Base-by-base conservation (phyloP, 2,329 filamentous ascomycete species). In the Calonectria pteridis region DNA sequence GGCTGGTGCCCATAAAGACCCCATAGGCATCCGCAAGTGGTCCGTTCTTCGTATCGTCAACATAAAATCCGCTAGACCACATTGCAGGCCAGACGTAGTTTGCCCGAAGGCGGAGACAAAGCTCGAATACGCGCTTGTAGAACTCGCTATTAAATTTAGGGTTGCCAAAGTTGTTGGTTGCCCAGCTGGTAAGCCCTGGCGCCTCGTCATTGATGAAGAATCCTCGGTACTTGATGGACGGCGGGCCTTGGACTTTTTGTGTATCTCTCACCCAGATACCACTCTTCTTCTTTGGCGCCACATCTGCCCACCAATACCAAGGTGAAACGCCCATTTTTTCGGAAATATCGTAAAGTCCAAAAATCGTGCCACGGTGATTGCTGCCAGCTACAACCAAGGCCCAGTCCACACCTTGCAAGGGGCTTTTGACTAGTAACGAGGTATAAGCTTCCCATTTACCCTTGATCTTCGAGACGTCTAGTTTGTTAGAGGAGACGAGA, bases 1-100 rank as follows among this genome's bases (percentile, higher is more conserved):
- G 94, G 13, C 91, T 93, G 10, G 91, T 93, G 4, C 93, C 93
- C 81, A 95, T 90, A 0, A 95, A 93, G 71, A 95, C 90, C 50
- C 92, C 93, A 80, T 91, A 95, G n/a, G 92, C 92, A 77, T 95
- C 92, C 0, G 93, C 92, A 6, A 94, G 87, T 0, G 91, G 90
- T 80, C 94, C 92, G 77, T 92, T 95, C 35, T 88, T 86, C 3
- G 90, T 86, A 79, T 95, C 93, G 74, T 95, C 94, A 1, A 94
- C 89, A 79, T 92, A 91, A 79, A 95, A 94, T 88, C 94, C 94
- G 75, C 88, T 90, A 7, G 88, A 90, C 94, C 93, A 95, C 81
- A 91, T 87, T 1, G 93, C 89, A 0, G 93, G 94, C 93, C 94
- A 95, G 64, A 95, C 85, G 79, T 94, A 95, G 82, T 95, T 95